A percentile compares a stretch with the other conserved stretches of the same genome.
These are phyloP conservation scores for Curvularia lunata DNA, from an alignment of 2,329 filamentous ascomycete genomes.

Conservation along the genomic window DNA sequence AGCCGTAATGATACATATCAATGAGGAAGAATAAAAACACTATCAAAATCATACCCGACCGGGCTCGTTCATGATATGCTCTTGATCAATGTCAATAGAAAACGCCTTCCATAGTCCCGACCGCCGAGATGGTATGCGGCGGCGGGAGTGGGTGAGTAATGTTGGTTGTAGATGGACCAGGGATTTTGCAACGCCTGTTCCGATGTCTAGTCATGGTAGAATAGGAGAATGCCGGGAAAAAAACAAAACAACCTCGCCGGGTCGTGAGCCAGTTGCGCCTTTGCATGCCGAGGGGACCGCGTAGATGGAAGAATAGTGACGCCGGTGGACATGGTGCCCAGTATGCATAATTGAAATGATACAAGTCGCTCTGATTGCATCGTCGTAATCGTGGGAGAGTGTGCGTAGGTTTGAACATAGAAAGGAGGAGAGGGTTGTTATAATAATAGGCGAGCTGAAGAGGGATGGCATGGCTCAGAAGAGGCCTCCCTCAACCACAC, in stretches of 20 bases:
- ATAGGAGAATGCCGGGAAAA: constrained; percentile 13
- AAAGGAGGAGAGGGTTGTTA: constrained; percentile 9
- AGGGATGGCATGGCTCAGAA: constrained; percentile 27
- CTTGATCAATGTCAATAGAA: constrained; percentile 22
- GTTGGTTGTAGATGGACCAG: background rate
- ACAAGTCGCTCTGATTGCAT: constrained; percentile 42
- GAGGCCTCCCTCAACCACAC: constrained; percentile 45
- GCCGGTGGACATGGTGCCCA: constrained; percentile 44
- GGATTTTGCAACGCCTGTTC: constrained; percentile 32
- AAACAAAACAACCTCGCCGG: constrained; percentile 35
- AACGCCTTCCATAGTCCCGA: constrained; percentile 23
- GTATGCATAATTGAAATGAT: constrained; percentile 40
- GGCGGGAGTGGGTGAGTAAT: constrained; percentile 3
- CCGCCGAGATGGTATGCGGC: constrained; percentile 22
- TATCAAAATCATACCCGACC: constrained; percentile 23
- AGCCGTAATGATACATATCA: constrained; percentile 21
- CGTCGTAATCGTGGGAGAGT: constrained; percentile 37
- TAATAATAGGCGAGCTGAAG: background rate
- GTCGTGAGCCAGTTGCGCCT: constrained; percentile 40
- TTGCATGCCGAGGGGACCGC: constrained; percentile 31
- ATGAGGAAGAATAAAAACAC: constrained; percentile 12
- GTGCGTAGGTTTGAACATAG: constrained; percentile 19
- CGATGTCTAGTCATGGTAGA: constrained; percentile 29
- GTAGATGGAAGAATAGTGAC: constrained; percentile 31
- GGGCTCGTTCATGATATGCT: constrained; percentile 29